Percentiles rank a stretch among this genome's conserved stretches.
phyloP scores from a whole-genome alignment of 176 grass and related monocot genomes.

The Hordeum marinum region DNA sequence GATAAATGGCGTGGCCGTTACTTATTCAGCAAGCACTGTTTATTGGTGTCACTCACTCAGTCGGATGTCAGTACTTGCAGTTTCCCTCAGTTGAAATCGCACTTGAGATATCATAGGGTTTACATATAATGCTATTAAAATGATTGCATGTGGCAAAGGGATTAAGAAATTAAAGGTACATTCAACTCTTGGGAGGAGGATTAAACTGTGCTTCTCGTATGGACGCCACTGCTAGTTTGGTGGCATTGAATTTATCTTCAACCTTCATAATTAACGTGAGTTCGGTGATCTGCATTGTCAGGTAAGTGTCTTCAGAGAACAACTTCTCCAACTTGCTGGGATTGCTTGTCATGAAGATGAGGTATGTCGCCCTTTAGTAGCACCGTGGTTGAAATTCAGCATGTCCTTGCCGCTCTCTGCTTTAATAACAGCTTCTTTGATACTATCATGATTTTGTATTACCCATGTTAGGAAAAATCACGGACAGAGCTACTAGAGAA shows the following conservation, averaged over 20 bases:
- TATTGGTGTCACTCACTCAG: not conserved
- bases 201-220: not conserved
- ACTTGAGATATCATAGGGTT: not conserved
- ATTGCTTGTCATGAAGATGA: slow-evolving; percentile 25
- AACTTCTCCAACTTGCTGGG: slow-evolving; percentile 33
- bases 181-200: not conserved
- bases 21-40: not conserved
- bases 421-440: not conserved
- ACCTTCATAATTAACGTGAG: not conserved
- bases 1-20: not conserved
- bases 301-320: slow-evolving; percentile 38
- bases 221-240: not conserved
- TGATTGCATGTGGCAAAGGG: not conserved
- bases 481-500: slow-evolving; percentile 34
- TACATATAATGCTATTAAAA: not conserved
- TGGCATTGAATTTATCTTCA: not conserved
- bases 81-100: not conserved
- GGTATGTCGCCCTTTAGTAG: slow-evolving; percentile 5
- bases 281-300: not conserved
- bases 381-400: not conserved
- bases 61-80: not conserved
- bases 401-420: not conserved
- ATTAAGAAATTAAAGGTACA: not conserved
- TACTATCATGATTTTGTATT: not conserved
- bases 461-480: slow-evolving; percentile 33